Conservation (phyloP, 2,329 filamentous ascomycete genomes). For the Shiraia sp. region DNA sequence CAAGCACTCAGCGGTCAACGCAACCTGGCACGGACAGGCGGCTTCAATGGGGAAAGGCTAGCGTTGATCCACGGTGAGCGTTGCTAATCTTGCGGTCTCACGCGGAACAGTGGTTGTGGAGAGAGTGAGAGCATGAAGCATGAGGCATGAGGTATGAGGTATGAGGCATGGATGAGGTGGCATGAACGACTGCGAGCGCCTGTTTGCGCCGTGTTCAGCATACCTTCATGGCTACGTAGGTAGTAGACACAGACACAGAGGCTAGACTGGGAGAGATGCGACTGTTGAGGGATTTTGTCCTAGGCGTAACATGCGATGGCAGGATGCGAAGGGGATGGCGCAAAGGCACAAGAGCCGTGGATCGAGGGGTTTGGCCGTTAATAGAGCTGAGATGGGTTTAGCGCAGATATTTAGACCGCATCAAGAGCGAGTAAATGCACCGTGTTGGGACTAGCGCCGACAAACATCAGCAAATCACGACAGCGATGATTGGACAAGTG, state of each 20-base stretch:
- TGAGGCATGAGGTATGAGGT: no score
- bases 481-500: constrained; percentile 15
- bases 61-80: constrained; percentile 7
- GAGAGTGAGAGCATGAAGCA: no score
- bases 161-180: no score
- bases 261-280: no score
- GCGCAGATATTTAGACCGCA: constrained; percentile 7
- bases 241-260: constrained; percentile 7
- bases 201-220: constrained; percentile 25
- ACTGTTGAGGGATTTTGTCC: constrained; percentile 19
- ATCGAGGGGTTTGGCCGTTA: constrained; percentile 26
- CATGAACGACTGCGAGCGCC: constrained; percentile 17
- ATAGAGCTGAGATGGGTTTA: constrained; percentile 16
- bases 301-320: constrained; percentile 19
- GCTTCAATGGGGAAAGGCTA: constrained; percentile 6
- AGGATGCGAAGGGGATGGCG: constrained; percentile 25
- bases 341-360: constrained; percentile 15
- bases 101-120: no score
- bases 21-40: not conserved
- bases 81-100: no score
- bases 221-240: no score
- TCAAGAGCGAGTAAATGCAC: constrained; percentile 11
- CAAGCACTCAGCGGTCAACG: not conserved
- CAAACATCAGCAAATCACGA: constrained; percentile 13
- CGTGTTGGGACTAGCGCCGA: constrained; percentile 6